Evolutionary conservation across 768 basidiomycete genomes (phyloP).

Genomic region (Amanita rubescens): DNA sequence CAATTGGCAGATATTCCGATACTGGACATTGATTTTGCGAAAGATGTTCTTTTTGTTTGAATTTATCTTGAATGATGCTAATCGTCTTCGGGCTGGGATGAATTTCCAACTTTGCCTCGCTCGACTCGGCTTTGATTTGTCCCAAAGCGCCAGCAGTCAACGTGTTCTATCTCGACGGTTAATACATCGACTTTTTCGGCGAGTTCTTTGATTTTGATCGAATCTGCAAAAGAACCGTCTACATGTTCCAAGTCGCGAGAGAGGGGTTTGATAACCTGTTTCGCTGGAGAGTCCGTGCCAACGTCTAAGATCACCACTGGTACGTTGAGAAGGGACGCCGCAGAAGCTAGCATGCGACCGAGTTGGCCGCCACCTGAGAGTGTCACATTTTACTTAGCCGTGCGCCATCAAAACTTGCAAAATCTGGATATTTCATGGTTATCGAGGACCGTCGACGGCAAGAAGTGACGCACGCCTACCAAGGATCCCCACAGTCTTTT

Average conservation of each 20-base stretch:
- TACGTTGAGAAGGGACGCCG: conserved; percentile 83
- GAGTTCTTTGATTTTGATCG: conserved; percentile 69
- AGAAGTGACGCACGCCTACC: conserved; percentile 36
- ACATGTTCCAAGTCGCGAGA: conserved; percentile 51
- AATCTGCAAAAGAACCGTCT: conserved; percentile 85
- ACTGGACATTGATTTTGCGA: conserved; percentile 50
- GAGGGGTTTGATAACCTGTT: conserved; percentile 67
- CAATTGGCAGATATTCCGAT: conserved; percentile 55
- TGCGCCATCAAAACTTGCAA: background rate
- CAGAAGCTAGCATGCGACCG: conserved; percentile 91
- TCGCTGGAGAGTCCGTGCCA: conserved; percentile 77
- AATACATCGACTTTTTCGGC: conserved; percentile 78
- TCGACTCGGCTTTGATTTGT: conserved; percentile 36
- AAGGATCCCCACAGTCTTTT: conserved; percentile 43
- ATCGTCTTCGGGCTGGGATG: conserved; percentile 83
- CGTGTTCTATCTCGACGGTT: conserved; percentile 97
- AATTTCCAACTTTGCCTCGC: conserved; percentile 28
- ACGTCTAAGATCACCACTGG: conserved; percentile 80
- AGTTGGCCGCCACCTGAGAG: conserved; percentile 87
- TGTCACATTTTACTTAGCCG: background rate
- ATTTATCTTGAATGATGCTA: conserved; percentile 81
- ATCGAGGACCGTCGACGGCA: conserved; percentile 8
- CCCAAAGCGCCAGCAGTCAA: conserved; percentile 72
- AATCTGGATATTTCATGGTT: background rate
- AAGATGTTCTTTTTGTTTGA: conserved; percentile 72